A percentile compares a stretch with the other conserved stretches of the same genome.
Evolutionary conservation across 768 basidiomycete species (phyloP).

Genomic region (Serendipita sp.): DNA sequence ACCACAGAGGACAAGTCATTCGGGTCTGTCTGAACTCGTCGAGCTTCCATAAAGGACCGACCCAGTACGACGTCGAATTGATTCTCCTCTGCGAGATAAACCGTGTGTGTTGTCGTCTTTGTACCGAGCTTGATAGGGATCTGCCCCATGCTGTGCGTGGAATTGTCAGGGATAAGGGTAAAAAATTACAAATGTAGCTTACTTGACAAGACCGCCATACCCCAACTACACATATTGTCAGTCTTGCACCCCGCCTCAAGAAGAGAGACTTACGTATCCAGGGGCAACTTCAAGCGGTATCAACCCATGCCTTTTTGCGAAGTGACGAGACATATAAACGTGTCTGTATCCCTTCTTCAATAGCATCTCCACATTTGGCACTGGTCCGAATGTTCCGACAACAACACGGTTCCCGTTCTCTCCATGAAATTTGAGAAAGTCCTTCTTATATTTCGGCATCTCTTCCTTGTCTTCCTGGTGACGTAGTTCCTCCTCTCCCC

Average conservation of each 20-base stretch:
- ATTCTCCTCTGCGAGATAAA: slow-evolving; percentile 85
- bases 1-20: slow-evolving; percentile 80
- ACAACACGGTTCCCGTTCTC: slow-evolving; percentile 92
- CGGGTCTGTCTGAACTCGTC: slow-evolving; percentile 67
- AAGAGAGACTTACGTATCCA: slow-evolving; percentile 84
- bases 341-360: slow-evolving; percentile 82
- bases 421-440: slow-evolving; percentile 73
- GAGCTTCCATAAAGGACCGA: slow-evolving; percentile 41
- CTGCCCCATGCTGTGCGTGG: slow-evolving; percentile 39
- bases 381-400: slow-evolving; percentile 80
- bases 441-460: slow-evolving; percentile 50
- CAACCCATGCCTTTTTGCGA: slow-evolving; percentile 76
- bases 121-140: slow-evolving; percentile 66
- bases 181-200: slow-evolving; percentile 7
- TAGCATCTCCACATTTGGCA: slow-evolving; percentile 81
- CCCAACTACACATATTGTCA: slow-evolving; percentile 8
- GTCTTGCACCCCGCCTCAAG: slow-evolving; percentile 8
- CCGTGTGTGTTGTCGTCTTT: slow-evolving; percentile 31
- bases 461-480: slow-evolving; percentile 29
- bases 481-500: slow-evolving; percentile 23
- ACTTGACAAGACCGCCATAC: slow-evolving; percentile 38
- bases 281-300: slow-evolving; percentile 76
- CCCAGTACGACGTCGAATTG: slow-evolving; percentile 95
- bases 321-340: slow-evolving; percentile 91
- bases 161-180: background rate